Evolutionary conservation across 2,329 filamentous ascomycete species (phyloP).

Genomic region (Penicillium polonicum): DNA sequence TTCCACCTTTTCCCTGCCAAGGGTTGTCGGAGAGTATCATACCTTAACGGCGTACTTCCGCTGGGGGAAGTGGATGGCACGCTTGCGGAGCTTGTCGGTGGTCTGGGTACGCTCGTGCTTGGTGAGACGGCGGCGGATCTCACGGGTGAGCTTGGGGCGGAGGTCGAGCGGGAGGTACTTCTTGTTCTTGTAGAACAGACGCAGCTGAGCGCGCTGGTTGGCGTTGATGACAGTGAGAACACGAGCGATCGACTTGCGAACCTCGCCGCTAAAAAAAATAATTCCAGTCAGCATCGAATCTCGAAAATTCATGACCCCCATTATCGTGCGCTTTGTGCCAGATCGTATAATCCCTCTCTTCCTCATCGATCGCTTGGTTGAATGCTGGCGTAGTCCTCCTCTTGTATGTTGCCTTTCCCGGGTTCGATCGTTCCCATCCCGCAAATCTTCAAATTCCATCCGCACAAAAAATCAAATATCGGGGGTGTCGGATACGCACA

Average conservation of each 20-base stretch:
- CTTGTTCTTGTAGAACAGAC: conserved; percentile 99
- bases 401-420: conserved; percentile 2
- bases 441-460: conserved; percentile 14
- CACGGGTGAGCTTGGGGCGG: conserved; percentile 96
- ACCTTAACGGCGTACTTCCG: conserved; percentile 99
- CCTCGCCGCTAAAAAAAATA: conserved; percentile 71
- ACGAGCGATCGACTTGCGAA: conserved; percentile 99
- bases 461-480: conserved; percentile 17
- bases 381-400: background rate
- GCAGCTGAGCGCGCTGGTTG: conserved; percentile 97
- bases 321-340: background rate
- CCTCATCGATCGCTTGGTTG: background rate
- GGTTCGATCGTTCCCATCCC: conserved; percentile 9
- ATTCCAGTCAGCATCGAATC: conserved; percentile 29
- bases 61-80: conserved; percentile 91
- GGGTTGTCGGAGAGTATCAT: conserved; percentile 33
- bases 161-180: conserved; percentile 99
- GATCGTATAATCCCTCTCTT: background rate
- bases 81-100: conserved; percentile 97
- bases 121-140: conserved; percentile 92
- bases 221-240: conserved; percentile 99
- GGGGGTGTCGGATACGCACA: conserved; percentile 61
- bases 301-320: conserved; percentile 1
- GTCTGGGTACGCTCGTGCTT: conserved; percentile 81
- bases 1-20: background rate